phyloP scores from a whole-genome alignment of 148 eudicot species.

The Amaranthus hypochondriacus region DNA sequence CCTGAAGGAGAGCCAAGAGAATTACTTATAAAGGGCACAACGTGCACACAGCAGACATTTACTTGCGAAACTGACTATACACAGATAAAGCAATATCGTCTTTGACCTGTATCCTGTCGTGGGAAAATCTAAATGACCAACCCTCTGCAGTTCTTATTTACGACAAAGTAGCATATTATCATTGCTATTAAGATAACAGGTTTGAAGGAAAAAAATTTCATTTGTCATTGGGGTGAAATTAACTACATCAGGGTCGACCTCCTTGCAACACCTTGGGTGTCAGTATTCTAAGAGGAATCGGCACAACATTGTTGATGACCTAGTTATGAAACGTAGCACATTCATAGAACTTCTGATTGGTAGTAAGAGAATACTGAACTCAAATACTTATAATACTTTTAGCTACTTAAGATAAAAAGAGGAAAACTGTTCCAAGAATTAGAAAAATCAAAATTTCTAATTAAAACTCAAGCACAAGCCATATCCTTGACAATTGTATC shows the following conservation, averaged over 20 bases:
- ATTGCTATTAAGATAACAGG: neutral
- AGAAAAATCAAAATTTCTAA: neutral
- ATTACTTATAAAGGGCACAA: neutral
- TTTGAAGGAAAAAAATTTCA: neutral
- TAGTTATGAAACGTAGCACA: neutral
- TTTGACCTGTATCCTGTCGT: too few relatives aligned
- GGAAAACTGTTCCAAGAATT: neutral
- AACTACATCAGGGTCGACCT: neutral
- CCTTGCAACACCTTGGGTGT: neutral
- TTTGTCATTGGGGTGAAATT: too few relatives aligned
- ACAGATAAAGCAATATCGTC: neutral
- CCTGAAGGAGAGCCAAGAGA: slow-evolving; percentile 36
- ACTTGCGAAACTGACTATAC: neutral
- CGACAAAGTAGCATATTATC: neutral
- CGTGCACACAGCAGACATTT: neutral
- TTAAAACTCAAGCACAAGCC: neutral
- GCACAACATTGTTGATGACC: too few relatives aligned
- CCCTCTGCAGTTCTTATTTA: neutral
- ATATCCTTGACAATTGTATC: neutral
- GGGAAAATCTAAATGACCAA: too few relatives aligned
- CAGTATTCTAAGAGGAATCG: too few relatives aligned
- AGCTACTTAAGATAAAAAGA: neutral
- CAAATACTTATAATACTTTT: neutral
- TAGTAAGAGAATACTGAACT: neutral
- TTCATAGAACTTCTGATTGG: neutral